Base-by-base conservation (phyloP, 1,139 yeast genomes). In the Hanseniaspora uvarum region DNA sequence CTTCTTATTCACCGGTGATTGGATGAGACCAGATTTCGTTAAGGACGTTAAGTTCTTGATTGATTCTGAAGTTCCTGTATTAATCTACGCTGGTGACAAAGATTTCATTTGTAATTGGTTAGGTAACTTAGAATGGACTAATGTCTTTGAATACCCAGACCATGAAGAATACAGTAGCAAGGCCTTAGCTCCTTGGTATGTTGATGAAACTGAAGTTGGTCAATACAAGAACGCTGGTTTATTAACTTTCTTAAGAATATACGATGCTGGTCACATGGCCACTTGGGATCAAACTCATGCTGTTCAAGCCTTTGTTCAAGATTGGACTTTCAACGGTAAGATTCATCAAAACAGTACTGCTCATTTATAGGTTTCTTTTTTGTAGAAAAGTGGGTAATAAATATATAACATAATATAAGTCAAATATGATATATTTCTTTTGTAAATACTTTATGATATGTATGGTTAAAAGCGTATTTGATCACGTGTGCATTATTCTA, bases 41-140 rank as follows among this genome's bases (percentile, higher is more conserved):
- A 76, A 75, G 43, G 76, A 72, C 56, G 79, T 84, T 23, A 72
- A 79, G 1, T 78, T 77, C 57, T 68, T 83, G 53, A 70, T 83
- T 55, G 81, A 83, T 53, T 65, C 72, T 57, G 79, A 75, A 5
- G 67, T 86, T 51, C 94, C 94, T 16, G 86, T 85, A n/a, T 76
- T 86, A 63, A 75, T 85, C 58, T 86, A 86, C 63, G 94, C 92
- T 18, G 95, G 95, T 64, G 94, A 86, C 68, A 84, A 85, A 70
- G 95, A 86, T 68, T 86, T 79, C 68, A 86, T 86, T 62, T 86
- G 95, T 71, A 86, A 86, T 71, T 86, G 95, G 94, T 75, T 86
- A 61, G 95, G 95, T 56, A 86, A 85, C 70, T 77, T 77, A 64
- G 89, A 83, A 7, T 84, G 94, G 94, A 71, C 86, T 38, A 75